Conservation (phyloP, 345 rosid species). For the Melastoma malabathricum region DNA sequence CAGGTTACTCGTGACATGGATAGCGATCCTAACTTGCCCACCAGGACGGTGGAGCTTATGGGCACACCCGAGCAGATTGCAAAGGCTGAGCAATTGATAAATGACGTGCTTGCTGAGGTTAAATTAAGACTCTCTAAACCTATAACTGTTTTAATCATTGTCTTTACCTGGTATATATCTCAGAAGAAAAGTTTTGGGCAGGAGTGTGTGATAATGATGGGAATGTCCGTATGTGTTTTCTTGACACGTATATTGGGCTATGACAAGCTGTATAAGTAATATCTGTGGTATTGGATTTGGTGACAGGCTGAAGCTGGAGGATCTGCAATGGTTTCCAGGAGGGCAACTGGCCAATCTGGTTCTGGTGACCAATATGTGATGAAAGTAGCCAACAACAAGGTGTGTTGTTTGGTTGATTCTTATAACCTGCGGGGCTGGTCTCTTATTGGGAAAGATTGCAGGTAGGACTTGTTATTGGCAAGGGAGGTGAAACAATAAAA, state of each 20-base stretch:
- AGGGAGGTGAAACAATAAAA: conserved; percentile 98
- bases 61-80: conserved; percentile 81
- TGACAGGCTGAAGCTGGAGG: conserved; percentile 89
- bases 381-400: conserved; percentile 88
- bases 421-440: too few species aligned
- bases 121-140: not conserved
- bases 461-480: conserved; percentile 99
- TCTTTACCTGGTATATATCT: not conserved
- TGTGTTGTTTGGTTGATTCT: conserved; percentile 6
- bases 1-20: conserved; percentile 93
- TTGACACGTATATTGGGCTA: not conserved
- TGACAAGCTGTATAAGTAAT: too few species aligned
- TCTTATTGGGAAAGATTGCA: conserved; percentile 18
- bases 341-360: conserved; percentile 65
- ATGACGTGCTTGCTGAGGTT: conserved; percentile 85
- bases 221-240: not conserved
- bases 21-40: conserved; percentile 59
- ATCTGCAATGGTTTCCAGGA: conserved; percentile 60
- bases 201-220: too few species aligned
- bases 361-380: conserved; percentile 51
- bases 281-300: conserved; percentile 4
- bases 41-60: conserved; percentile 66
- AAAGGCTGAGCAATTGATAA: conserved; percentile 83
- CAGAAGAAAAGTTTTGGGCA: too few species aligned
- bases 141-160: not conserved